Percentiles rank a stretch among this genome's conserved stretches.
Conservation (phyloP, 2,329 filamentous ascomycete species). For the Talaromyces sp. region DNA sequence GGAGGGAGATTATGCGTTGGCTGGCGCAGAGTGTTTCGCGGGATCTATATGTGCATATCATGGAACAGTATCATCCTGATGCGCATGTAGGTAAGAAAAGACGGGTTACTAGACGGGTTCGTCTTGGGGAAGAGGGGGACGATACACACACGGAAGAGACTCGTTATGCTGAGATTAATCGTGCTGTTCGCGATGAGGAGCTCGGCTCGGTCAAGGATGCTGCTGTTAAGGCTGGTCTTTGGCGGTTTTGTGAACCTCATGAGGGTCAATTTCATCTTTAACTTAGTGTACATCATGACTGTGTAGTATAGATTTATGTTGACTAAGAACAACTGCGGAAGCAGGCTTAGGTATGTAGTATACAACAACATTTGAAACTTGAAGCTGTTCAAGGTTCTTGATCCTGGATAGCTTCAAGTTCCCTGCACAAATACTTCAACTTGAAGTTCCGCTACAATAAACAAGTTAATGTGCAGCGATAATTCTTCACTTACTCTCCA, state of each 20-base stretch:
- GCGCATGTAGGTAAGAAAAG: slow-evolving; percentile 77
- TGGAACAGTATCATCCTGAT: slow-evolving; percentile 84
- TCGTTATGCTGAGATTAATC: slow-evolving; percentile 77
- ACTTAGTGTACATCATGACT: not conserved
- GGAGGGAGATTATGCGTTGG: slow-evolving; percentile 73
- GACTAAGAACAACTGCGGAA: too few relatives aligned
- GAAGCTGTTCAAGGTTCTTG: too few relatives aligned
- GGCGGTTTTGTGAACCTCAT: slow-evolving; percentile 73
- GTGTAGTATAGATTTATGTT: too few relatives aligned
- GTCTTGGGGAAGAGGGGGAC: slow-evolving; percentile 17
- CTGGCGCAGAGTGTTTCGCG: slow-evolving; percentile 71
- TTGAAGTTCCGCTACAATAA: too few relatives aligned
- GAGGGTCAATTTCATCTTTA: slow-evolving; percentile 35
- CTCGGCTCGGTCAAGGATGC: slow-evolving; percentile 67
- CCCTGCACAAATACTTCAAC: too few relatives aligned
- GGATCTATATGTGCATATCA: slow-evolving; percentile 81
- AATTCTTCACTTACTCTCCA: too few relatives aligned
- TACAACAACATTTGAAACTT: too few relatives aligned
- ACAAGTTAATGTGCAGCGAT: too few relatives aligned
- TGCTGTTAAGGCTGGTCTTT: slow-evolving; percentile 71
- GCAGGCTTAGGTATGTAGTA: too few relatives aligned
- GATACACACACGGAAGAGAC: slow-evolving; percentile 48
- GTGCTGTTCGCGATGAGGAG: slow-evolving; percentile 67
- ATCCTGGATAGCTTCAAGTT: too few relatives aligned
- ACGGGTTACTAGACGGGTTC: slow-evolving; percentile 36